A percentile compares a stretch with the other conserved stretches of the same genome.
Conservation (phyloP, 495 filamentous ascomycete genomes). For the Neurospora sp. region DNA sequence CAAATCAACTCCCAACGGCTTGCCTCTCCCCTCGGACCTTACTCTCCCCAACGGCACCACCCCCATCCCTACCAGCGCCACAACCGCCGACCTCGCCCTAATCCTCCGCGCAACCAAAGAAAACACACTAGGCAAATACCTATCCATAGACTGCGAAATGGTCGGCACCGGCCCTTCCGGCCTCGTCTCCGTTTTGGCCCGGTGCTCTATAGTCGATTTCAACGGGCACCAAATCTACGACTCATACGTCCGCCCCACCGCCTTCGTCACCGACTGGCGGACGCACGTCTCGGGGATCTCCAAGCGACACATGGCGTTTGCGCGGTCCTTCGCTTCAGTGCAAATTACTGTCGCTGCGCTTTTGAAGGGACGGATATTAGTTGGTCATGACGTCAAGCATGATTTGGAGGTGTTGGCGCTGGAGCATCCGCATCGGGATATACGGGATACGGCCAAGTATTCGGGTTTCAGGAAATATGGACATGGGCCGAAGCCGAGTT, state of each 20-base stretch:
- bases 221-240: slow-evolving; percentile 86
- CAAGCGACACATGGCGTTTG: slow-evolving; percentile 55
- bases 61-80: neutral
- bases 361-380: slow-evolving; percentile 60
- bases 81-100: neutral
- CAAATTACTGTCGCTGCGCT: slow-evolving; percentile 64
- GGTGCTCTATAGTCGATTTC: slow-evolving; percentile 84
- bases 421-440: slow-evolving; percentile 62
- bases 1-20: too few relatives aligned
- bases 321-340: slow-evolving; percentile 61
- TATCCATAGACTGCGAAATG: slow-evolving; percentile 97
- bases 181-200: slow-evolving; percentile 56
- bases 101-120: slow-evolving; percentile 3
- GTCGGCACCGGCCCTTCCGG: slow-evolving; percentile 73
- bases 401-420: slow-evolving; percentile 71
- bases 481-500: slow-evolving; percentile 64
- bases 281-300: slow-evolving; percentile 75
- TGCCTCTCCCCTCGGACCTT: neutral
- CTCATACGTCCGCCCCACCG: slow-evolving; percentile 71
- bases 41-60: neutral
- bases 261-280: slow-evolving; percentile 77
- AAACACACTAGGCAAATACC: slow-evolving; percentile 64
- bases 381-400: slow-evolving; percentile 86
- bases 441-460: slow-evolving; percentile 77
- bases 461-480: slow-evolving; percentile 63